Base-by-base conservation (phyloP, 192 early-diverging fungal genomes). In the Podila epicladia region DNA sequence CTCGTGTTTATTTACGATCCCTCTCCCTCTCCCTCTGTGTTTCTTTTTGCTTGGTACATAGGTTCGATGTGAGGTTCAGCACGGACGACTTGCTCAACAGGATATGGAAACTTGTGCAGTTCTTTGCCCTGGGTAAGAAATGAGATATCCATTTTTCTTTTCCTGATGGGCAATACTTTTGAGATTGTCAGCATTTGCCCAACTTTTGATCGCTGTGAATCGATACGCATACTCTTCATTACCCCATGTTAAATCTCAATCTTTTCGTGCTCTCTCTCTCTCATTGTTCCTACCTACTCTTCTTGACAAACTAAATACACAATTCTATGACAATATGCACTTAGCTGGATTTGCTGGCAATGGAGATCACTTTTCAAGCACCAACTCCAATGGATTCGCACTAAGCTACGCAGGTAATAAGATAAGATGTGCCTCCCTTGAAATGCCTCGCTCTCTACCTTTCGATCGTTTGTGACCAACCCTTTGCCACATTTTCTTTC, bases 61-160 rank as follows among this genome's bases (percentile, higher is more conserved):
- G 74, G 74, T 76, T 76, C 32, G 74, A 76, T 19, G 74, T 76
- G 15, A 48, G 74, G n/a, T 76, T 76, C 35, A 76, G 74, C 48
- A 76, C 74, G 5, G 74, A 76, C 33, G 74, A 76, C 20, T 31
- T 76, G 41, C 51, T 76, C 22, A 76, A 76, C 57, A 69, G 74
- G 58, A 76, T 76, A 69, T 76, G 74, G 74, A 76, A 76, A 32
- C 58, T 76, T 0, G 65, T 76, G 22, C 74, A 76, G 63, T 55
- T 76, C 20, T 76, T 76, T 70, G 74, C 67, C 12, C 24, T 69
- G 20, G 73, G 65, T 75, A 72, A 62, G 24, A 7, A 38, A 13
- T 24, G 58, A 15, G 7, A 33, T 20, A 15, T 19, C 11, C 19
- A 26, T 48, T n/a, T 50, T 20, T 4, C 68, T 2, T 4, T 4